A percentile compares a stretch with the other conserved stretches of the same genome.
phyloP scores from a whole-genome alignment of 2,329 filamentous ascomycete genomes.

The Septoria linicola region DNA sequence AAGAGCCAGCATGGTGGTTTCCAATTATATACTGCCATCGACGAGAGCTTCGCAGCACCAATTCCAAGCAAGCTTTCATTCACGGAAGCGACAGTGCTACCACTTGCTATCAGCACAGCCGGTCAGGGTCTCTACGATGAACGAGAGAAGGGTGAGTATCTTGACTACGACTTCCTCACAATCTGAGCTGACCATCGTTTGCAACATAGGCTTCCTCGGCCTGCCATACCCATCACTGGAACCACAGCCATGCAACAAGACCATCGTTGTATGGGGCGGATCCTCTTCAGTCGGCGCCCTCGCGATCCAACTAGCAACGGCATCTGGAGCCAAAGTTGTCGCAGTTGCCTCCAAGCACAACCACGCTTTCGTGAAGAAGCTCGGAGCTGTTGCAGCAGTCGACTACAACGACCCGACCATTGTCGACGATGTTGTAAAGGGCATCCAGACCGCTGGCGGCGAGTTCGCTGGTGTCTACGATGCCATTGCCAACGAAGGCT shows the following conservation, averaged over 20 bases:
- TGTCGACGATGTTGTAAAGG: slow-evolving; percentile 42
- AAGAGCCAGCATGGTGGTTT: slow-evolving; percentile 34
- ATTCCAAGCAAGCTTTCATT: slow-evolving; percentile 43
- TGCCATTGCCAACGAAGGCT: slow-evolving; percentile 31
- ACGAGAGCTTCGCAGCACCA: slow-evolving; percentile 37
- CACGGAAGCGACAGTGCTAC: slow-evolving; percentile 44
- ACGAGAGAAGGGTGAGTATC: slow-evolving; percentile 22
- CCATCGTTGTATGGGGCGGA: slow-evolving; percentile 43
- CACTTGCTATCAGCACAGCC: slow-evolving; percentile 47
- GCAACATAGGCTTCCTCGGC: slow-evolving; percentile 35
- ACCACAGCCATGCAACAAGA: slow-evolving; percentile 39
- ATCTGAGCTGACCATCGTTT: too few relatives aligned
- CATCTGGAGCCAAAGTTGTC: slow-evolving; percentile 39
- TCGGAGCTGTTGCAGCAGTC: slow-evolving; percentile 35
- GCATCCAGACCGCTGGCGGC: slow-evolving; percentile 40
- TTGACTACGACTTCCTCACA: too few relatives aligned
- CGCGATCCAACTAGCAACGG: slow-evolving; percentile 39
- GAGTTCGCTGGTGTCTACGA: slow-evolving; percentile 48
- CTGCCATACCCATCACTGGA: slow-evolving; percentile 41
- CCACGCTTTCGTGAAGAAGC: slow-evolving; percentile 34
- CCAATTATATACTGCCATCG: slow-evolving; percentile 39
- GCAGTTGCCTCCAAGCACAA: slow-evolving; percentile 38
- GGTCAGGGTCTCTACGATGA: slow-evolving; percentile 45
- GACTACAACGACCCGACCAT: slow-evolving; percentile 39
- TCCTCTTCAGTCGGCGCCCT: slow-evolving; percentile 39